Conservation (phyloP, 225 moss, liverwort and hornwort species). For the Pleurozium schreberi region DNA sequence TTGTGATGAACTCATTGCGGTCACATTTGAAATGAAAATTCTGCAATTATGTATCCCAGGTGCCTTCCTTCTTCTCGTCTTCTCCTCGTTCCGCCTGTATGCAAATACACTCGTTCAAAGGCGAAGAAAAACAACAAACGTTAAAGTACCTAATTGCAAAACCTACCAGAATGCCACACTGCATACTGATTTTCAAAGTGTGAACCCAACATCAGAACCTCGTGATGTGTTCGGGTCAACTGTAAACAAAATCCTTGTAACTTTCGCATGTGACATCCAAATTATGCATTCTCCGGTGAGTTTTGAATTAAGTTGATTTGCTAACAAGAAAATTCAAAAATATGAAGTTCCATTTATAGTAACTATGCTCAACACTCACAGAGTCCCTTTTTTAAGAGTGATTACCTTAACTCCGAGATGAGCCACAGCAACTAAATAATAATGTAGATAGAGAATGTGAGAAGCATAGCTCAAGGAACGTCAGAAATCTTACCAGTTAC, state of each 20-base stretch:
- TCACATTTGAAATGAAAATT: neutral
- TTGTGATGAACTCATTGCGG: slow-evolving; percentile 14
- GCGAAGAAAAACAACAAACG: neutral
- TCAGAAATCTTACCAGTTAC: neutral
- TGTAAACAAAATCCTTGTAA: neutral
- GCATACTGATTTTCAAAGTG: neutral
- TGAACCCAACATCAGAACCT: neutral
- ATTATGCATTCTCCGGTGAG: neutral
- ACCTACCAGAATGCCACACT: neutral
- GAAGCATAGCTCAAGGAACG: neutral
- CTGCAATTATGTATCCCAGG: neutral
- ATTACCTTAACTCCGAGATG: neutral
- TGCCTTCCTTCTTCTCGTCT: neutral
- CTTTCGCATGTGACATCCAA: neutral
- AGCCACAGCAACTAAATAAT: neutral
- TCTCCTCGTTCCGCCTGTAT: slow-evolving; percentile 12
- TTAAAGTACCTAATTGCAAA: neutral
- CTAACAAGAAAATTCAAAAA: neutral
- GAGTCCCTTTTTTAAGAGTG: too few relatives aligned
- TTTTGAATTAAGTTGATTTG: neutral
- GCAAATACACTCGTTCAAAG: neutral
- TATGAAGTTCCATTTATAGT: neutral
- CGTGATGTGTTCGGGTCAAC: neutral
- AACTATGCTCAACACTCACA: neutral
- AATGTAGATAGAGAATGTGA: neutral